phyloP scores from a whole-genome alignment of 345 rosid species.

The Bruguiera parviflora region DNA sequence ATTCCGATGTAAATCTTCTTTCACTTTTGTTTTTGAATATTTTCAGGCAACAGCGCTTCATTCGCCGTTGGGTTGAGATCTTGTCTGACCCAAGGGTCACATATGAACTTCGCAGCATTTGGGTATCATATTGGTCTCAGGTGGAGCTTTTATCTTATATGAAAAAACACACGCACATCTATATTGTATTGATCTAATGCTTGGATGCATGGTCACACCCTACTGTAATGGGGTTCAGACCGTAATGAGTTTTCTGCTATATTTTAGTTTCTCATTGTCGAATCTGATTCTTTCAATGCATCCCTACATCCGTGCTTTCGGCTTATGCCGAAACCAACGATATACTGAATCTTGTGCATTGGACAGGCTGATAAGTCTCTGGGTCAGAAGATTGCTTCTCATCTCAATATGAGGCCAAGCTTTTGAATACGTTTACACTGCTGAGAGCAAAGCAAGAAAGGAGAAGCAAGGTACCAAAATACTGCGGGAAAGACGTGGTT shows the following conservation, averaged over 20 bases:
- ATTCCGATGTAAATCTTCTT: not conserved
- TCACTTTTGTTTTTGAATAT: not conserved
- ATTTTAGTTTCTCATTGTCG: no score
- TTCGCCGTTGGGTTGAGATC: slow-evolving; percentile 20
- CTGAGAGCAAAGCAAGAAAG: not conserved
- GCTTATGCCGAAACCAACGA: not conserved
- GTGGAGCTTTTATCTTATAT: slow-evolving; percentile 1
- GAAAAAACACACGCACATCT: not conserved
- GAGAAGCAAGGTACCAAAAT: not conserved
- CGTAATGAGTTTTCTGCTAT: no score
- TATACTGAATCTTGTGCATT: not conserved
- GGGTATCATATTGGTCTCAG: slow-evolving; percentile 31
- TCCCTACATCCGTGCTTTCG: not conserved
- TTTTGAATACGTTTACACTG: slow-evolving; percentile 8
- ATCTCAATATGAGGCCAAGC: slow-evolving; percentile 27
- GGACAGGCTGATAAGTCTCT: slow-evolving; percentile 23
- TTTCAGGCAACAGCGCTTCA: slow-evolving; percentile 27
- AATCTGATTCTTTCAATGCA: no score
- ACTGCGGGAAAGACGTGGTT: not conserved
- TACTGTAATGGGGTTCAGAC: no score
- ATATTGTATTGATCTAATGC: no score
- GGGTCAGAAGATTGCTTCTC: slow-evolving; percentile 27
- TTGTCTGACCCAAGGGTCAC: slow-evolving; percentile 27
- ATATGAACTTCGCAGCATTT: slow-evolving; percentile 28
- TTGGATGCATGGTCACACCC: no score